Base-by-base conservation (phyloP, 306 rosid genomes). In the Dalbergia oliveri region DNA sequence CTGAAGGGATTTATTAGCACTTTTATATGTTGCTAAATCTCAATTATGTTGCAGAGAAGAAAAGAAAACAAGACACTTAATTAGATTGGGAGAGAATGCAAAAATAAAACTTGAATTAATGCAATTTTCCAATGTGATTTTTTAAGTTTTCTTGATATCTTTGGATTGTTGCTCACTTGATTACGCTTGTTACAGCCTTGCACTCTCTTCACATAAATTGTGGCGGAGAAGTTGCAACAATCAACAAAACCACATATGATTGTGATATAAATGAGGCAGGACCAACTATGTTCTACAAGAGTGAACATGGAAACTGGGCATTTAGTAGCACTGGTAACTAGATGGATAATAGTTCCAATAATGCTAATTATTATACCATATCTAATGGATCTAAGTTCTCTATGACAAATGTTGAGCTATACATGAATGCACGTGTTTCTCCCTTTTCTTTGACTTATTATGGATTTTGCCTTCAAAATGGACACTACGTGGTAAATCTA, bases 391-490 rank as follows among this genome's bases (percentile, higher is more conserved):
- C 64, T 58, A 58, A 33, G 44, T 21, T 62, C n/a, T 34, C 11
- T 26, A 14, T 62, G 43, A 31, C 14, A 3, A 33, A 62, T 62
- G 43, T 18, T 62, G 67, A 62, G 39, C 19, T 62, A 2, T 62
- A 62, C 44, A 62, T 15, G 44, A 37, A 62, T 62, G 67, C 67
- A 14, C 67, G 67, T 14, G 44, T 15, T 31, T 62, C 67, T 14
- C 67, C 67, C 11, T 12, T 11, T 62, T 33, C 67, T 62, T 4
- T 62, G 44, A 62, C 44, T 33, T 62, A 62, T 14, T 62, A 62
- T 62, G 67, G 67, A 62, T 62, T 62, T 34, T 62, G 67, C 67
- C 19, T 62, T n/a, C 45, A 11, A 62, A 62, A 62, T 62, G 67
- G 67, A 62, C 33, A 62, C 4, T 62, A 62, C 67, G 33, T 4